phyloP scores from a whole-genome alignment of 768 basidiomycete species.

The Leccinum broughii region DNA sequence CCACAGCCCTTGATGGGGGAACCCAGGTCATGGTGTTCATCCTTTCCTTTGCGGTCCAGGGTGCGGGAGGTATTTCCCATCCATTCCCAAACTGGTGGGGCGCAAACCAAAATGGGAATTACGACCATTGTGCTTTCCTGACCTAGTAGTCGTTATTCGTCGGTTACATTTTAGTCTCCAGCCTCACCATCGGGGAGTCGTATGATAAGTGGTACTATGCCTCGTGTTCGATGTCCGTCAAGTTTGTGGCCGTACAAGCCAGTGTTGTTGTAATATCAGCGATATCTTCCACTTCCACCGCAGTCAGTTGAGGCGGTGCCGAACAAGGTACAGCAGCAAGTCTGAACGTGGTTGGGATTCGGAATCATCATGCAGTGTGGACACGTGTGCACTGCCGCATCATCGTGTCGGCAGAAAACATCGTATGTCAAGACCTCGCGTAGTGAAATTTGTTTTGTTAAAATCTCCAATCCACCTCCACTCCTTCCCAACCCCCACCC shows the following conservation, averaged over 20 bases:
- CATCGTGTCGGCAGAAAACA: not conserved
- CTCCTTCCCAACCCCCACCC: not conserved
- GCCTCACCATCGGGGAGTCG: not conserved
- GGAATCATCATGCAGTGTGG: not conserved
- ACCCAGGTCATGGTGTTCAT: conserved; percentile 57
- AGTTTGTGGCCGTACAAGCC: not conserved
- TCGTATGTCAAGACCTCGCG: not conserved
- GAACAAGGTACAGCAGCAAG: not conserved
- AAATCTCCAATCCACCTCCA: not conserved
- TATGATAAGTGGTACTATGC: not conserved
- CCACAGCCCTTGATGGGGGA: conserved; percentile 38
- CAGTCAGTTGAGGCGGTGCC: not conserved
- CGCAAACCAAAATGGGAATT: conserved; percentile 51
- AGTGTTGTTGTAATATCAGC: conserved; percentile 8
- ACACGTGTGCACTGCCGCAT: not conserved
- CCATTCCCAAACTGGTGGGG: conserved; percentile 61
- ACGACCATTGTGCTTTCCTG: conserved; percentile 28
- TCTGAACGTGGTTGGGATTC: too few species aligned
- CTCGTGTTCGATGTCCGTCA: not conserved
- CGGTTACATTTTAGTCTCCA: not conserved
- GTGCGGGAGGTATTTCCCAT: conserved; percentile 48
- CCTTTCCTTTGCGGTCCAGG: conserved; percentile 51
- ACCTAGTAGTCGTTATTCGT: conserved; percentile 7
- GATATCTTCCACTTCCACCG: not conserved
- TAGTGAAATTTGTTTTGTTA: not conserved